phyloP scores from a whole-genome alignment of 2,329 filamentous ascomycete genomes.

The Coleophoma cylindrospora region DNA sequence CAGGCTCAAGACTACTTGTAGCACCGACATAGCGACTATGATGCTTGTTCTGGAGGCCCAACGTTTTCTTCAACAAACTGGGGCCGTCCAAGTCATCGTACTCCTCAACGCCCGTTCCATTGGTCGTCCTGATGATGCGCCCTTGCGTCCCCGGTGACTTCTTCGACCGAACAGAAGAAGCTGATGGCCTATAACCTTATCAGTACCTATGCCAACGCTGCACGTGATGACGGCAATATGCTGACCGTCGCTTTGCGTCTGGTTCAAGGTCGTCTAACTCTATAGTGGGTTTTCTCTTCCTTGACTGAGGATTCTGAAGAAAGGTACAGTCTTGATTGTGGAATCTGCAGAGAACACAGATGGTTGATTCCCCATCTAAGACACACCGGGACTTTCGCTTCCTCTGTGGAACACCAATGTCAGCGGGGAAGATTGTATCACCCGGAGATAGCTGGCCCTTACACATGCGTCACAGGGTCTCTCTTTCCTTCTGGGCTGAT shows the following conservation, averaged over 20 bases:
- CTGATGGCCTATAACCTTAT: slow-evolving; percentile 42
- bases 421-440: background rate
- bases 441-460: slow-evolving; percentile 5
- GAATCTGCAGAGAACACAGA: slow-evolving; percentile 71
- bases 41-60: slow-evolving; percentile 70
- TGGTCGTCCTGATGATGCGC: slow-evolving; percentile 55
- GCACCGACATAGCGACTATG: slow-evolving; percentile 78
- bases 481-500: slow-evolving; percentile 61
- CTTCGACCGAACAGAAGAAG: slow-evolving; percentile 43
- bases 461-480: slow-evolving; percentile 57
- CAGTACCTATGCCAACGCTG: slow-evolving; percentile 13
- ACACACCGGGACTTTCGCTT: slow-evolving; percentile 50
- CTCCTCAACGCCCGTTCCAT: slow-evolving; percentile 59
- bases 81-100: slow-evolving; percentile 63
- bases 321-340: slow-evolving; percentile 75
- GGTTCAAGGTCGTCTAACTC: slow-evolving; percentile 38
- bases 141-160: slow-evolving; percentile 35
- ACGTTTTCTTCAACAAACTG: slow-evolving; percentile 60
- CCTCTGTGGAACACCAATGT: slow-evolving; percentile 9
- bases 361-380: slow-evolving; percentile 64
- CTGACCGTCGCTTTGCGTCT: slow-evolving; percentile 18
- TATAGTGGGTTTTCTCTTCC: slow-evolving; percentile 68
- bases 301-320: slow-evolving; percentile 65
- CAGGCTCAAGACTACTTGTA: slow-evolving; percentile 75
- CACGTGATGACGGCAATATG: background rate